Evolutionary conservation across 805 yeast genomes (phyloP), one percentile per base, ranked within the genome.

Genomic region (Zygoascus flipseniorum): DNA sequence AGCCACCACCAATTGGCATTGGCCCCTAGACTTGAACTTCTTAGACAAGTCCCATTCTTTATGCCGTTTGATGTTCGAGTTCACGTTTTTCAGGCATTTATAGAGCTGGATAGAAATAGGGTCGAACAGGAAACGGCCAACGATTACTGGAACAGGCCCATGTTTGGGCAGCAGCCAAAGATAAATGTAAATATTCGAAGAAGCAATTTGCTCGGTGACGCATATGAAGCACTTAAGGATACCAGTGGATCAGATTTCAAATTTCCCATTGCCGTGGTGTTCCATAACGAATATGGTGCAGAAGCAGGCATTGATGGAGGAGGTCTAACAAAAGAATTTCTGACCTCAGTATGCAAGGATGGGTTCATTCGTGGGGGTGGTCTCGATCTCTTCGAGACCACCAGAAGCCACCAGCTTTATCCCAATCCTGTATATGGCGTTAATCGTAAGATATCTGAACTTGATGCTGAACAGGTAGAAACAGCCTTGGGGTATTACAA

Each of bases 231-330:
- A 5, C 85, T 85, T 62, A 76, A 78, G 32, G 68, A 71, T 2
- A 60, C 76, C 9, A 88, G 89, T 0, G 62, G 72, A 1, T 69
- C 70, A 3, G 78, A 90, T 65, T 43, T 50, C 49, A 89, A 86
- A 61, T 64, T 75, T 8, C 74, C 73, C 37, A 66, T 90, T 9
- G 71, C 78, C 1, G 89, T 93, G 1, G 76, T 76, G 14, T 89
- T 93, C 63, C 72, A 72, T 39, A 86, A 87, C 61, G 78, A 85
- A 53, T 80, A 82, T 69, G 95, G 90, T 14, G 78, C 73, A 37
- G 98, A 92, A 65, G 89, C 83, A 0, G 99, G 99, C 0, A 85
- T 92, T 44, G 99, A 92, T 67, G 99, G 99, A 8, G 99, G 98
- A 11, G 99, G 99, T 1, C 73, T 92, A 23, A 90, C 97, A 0